Evolutionary conservation across 2,329 filamentous ascomycete genomes (phyloP), one percentile per base, ranked within the genome.

Genomic region (Neopestalotiopsis sp.): DNA sequence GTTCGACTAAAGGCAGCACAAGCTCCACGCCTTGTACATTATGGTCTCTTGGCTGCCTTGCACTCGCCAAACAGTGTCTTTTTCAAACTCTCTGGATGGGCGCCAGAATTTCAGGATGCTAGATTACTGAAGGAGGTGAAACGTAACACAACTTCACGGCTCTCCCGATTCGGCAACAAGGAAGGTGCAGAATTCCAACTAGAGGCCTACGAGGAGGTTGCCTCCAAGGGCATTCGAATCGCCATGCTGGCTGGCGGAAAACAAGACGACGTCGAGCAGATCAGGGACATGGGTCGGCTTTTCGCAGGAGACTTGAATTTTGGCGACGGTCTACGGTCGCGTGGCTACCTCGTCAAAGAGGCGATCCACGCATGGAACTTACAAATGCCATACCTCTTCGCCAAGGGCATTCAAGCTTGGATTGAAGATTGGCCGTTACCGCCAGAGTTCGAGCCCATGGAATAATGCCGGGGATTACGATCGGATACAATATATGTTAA

Each of bases 351-450:
- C 10, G 75, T 83, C 6, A 74, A 67, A 34, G 75, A 77, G 24
- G 82, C 81, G 17, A 74, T 80, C 34, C 81, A 83, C 72, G 76
- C 76, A 49, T 83, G 82, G 82, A 78, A 83, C 68, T 68, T 83
- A 69, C 81, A 83, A 68, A 73, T 79, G 40, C 82, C 82, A 1
- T 70, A 77, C 57, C 62, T 83, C 6, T 84, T 83, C 71, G 79
- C 80, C 1, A 72, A 74, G 45, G 79, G 74, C 1, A 73, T 83
- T 12, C 74, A 72, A 69, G 78, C 79, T 4, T 84, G 82, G 81
- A 69, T 81, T 10, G 72, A 76, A 45, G 71, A 71, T 24, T 64
- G 65, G 30, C 64, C 68, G 30, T 64, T 82, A 65, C 79, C 80
- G 7, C 65, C 67, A 7, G 75, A 67, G 5, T 72, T 72, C 64